Evolutionary conservation across 495 filamentous ascomycete genomes (phyloP), one percentile per base, ranked within the genome.

Genomic region (Penicillium canariense): DNA sequence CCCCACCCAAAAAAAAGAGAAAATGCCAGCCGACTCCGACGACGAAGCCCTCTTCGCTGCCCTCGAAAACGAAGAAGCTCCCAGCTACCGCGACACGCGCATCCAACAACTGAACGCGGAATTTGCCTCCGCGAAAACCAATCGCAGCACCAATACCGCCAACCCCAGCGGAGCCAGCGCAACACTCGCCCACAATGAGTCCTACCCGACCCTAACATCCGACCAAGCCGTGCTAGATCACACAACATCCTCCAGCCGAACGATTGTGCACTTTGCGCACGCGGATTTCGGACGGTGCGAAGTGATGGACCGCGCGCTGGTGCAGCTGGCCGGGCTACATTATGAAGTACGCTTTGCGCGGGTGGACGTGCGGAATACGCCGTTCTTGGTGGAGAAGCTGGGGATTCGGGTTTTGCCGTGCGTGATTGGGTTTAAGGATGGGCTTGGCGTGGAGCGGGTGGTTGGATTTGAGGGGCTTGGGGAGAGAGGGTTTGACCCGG

Each of bases 191-290:
- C 50, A 22, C 18, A 30, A 77, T 55, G 72, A 67, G 28, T 58
- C 69, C 30, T 89, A 89, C 68, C 74, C 71, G 0, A 82, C 86
- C 12, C 74, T 88, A 39, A 75, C 73, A 48, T 78, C 79, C 49
- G 88, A 92, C 71, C 86, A 87, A 61, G 60, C 72, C 11, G 65
- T 90, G 10, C 81, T 92, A 63, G 83, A 88, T 54, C 80, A 87
- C 48, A 90, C 86, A 4, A 90, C 88, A 10, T 72, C 73, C 28
- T 81, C 78, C 0, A 79, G 85, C 52, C 72, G 79, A 30, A 84
- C 82, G 56, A 77, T 91, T 0, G 82, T 91, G 23, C 88, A 92
- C 68, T 92, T 92, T 71, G 83, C 79, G 55, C 87, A 90, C 63
- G 72, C 83, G 6, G 88, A 91, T 63, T 92, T 92, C 68, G 73